Percentiles rank a stretch among this genome's conserved stretches.
phyloP scores from a whole-genome alignment of 352 stramenopile genomes.

The Phytophthora sansomeana region DNA sequence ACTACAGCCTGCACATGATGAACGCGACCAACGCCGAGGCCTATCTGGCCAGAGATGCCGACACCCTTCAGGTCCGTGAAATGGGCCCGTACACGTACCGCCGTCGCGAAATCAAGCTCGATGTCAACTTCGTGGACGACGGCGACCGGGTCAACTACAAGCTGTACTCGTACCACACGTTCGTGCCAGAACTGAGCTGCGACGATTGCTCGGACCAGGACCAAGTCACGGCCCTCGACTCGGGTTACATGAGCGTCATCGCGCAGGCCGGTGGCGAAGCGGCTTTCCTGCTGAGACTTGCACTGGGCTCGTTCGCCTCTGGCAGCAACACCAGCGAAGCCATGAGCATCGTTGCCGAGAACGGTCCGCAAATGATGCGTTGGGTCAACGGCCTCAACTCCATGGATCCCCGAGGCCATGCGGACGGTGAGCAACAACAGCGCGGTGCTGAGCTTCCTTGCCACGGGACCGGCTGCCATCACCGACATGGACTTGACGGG shows the following conservation, averaged over 20 bases:
- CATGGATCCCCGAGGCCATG: conserved; percentile 55
- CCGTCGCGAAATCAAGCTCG: conserved; percentile 56
- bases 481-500: conserved; percentile 46
- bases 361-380: conserved; percentile 70
- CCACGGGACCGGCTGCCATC: conserved; percentile 41
- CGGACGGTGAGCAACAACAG: conserved; percentile 44
- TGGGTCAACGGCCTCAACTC: conserved; percentile 74
- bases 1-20: conserved; percentile 58
- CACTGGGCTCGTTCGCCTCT: conserved; percentile 60
- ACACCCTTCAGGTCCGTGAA: conserved; percentile 68
- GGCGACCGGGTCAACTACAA: conserved; percentile 63
- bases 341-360: conserved; percentile 43
- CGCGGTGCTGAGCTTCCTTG: conserved; percentile 49
- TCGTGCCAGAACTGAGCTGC: conserved; percentile 55
- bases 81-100: conserved; percentile 75
- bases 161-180: conserved; percentile 77
- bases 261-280: conserved; percentile 64
- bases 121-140: conserved; percentile 64
- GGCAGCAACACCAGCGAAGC: conserved; percentile 35
- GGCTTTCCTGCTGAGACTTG: conserved; percentile 58
- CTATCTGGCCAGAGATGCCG: conserved; percentile 49
- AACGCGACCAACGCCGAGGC: conserved; percentile 54
- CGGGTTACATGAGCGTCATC: conserved; percentile 79
- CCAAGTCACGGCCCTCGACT: conserved; percentile 55
- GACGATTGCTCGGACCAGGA: conserved; percentile 59